Evolutionary conservation across 192 early-diverging fungal genomes (phyloP).

Genomic region (Funneliformis mosseae): DNA sequence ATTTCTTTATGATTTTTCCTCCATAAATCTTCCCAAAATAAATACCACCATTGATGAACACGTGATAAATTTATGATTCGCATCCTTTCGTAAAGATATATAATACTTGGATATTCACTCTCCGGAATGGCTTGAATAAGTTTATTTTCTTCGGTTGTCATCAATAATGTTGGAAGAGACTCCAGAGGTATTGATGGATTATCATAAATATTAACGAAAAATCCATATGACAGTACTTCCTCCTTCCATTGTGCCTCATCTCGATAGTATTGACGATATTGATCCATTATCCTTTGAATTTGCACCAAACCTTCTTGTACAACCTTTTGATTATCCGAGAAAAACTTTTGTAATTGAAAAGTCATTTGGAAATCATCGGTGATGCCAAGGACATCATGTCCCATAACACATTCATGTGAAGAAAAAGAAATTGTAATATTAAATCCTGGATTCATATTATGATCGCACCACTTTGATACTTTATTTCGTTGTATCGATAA

Average conservation of each 20-base stretch:
- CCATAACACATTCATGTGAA: slow-evolving; percentile 11
- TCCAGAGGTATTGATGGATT: slow-evolving; percentile 44
- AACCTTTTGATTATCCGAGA: slow-evolving; percentile 58
- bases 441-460: slow-evolving; percentile 66
- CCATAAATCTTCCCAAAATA: slow-evolving; percentile 73
- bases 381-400: slow-evolving; percentile 55
- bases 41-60: slow-evolving; percentile 61
- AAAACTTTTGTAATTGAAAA: slow-evolving; percentile 51
- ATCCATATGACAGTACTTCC: slow-evolving; percentile 49
- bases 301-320: slow-evolving; percentile 46
- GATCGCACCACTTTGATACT: slow-evolving; percentile 40
- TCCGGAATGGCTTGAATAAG: slow-evolving; percentile 34
- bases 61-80: slow-evolving; percentile 39
- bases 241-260: slow-evolving; percentile 57
- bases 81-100: slow-evolving; percentile 48
- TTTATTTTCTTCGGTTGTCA: slow-evolving; percentile 43
- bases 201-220: slow-evolving; percentile 51
- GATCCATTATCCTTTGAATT: slow-evolving; percentile 44
- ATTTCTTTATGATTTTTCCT: slow-evolving; percentile 57
- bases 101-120: slow-evolving; percentile 35
- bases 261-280: slow-evolving; percentile 52
- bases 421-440: slow-evolving; percentile 48
- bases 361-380: slow-evolving; percentile 56
- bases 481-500: slow-evolving; percentile 53
- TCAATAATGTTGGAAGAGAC: slow-evolving; percentile 40